A percentile compares a stretch with the other conserved stretches of the same genome.
Conservation (phyloP, 2,329 filamentous ascomycete genomes). For the Calonectria honghensis region DNA sequence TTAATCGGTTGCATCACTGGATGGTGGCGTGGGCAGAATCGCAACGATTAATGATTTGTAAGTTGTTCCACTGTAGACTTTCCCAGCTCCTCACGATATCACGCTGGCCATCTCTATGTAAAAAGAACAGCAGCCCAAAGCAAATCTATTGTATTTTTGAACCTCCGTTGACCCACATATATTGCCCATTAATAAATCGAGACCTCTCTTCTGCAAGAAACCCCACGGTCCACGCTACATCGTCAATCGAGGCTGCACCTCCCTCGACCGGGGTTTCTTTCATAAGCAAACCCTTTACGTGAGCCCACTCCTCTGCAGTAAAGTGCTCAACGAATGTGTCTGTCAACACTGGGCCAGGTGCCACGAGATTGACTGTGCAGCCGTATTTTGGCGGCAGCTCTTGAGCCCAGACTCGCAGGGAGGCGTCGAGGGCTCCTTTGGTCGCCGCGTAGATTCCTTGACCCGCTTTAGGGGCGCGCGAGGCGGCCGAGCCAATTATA, state of each 20-base stretch:
- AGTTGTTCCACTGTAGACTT: too few relatives aligned
- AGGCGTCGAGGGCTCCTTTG: constrained; percentile 33
- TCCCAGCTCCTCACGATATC: too few relatives aligned
- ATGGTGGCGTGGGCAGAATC: too few relatives aligned
- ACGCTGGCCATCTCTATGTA: not conserved
- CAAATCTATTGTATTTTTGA: constrained; percentile 20
- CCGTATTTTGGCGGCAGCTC: constrained; percentile 28
- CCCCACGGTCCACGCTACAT: constrained; percentile 34
- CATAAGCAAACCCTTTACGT: constrained; percentile 6
- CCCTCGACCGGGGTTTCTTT: constrained; percentile 30
- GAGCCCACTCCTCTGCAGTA: constrained; percentile 25
- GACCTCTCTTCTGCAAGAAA: constrained; percentile 35
- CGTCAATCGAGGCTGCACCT: constrained; percentile 26
- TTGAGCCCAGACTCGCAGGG: constrained; percentile 31
- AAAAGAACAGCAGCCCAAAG: not conserved
- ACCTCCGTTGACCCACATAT: constrained; percentile 33
- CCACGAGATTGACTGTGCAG: constrained; percentile 24
- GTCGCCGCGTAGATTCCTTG: constrained; percentile 33
- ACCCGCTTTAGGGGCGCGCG: constrained; percentile 31
- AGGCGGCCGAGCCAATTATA: constrained; percentile 36
- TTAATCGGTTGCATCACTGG: too few relatives aligned
- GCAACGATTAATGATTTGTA: too few relatives aligned
- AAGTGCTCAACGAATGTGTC: constrained; percentile 32
- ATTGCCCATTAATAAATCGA: constrained; percentile 36
- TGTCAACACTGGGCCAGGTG: constrained; percentile 26